Evolutionary conservation across 2,329 filamentous ascomycete genomes (phyloP).

Genomic region (Colletotrichum musae): DNA sequence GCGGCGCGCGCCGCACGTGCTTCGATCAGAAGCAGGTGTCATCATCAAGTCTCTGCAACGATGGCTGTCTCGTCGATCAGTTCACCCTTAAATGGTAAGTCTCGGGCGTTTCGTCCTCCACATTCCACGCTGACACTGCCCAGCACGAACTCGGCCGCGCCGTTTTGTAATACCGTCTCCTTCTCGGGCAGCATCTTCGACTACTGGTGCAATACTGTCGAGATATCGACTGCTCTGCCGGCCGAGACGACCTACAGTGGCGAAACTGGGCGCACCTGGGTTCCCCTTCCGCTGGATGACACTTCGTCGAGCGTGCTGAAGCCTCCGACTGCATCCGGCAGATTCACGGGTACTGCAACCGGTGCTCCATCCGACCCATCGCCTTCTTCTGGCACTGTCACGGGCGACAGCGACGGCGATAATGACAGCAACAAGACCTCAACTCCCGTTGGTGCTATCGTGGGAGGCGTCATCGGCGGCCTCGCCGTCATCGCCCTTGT

Average conservation of each 20-base stretch:
- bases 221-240: slow-evolving; percentile 51
- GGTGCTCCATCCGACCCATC: slow-evolving; percentile 7
- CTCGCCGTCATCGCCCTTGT: slow-evolving; percentile 51
- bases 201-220: slow-evolving; percentile 59
- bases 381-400: slow-evolving; percentile 16
- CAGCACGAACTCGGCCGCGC: slow-evolving; percentile 53
- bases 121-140: slow-evolving; percentile 41
- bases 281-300: slow-evolving; percentile 33
- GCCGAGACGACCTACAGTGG: slow-evolving; percentile 59
- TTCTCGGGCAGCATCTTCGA: slow-evolving; percentile 59
- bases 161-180: slow-evolving; percentile 62
- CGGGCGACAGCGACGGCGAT: slow-evolving; percentile 27
- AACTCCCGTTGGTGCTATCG: slow-evolving; percentile 53
- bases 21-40: slow-evolving; percentile 55
- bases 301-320: slow-evolving; percentile 4
- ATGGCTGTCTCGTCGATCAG: slow-evolving; percentile 56
- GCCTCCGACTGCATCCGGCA: slow-evolving; percentile 11
- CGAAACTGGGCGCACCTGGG: slow-evolving; percentile 51
- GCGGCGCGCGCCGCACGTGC: slow-evolving; percentile 55
- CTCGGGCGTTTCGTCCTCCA: not conserved
- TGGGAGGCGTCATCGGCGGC: slow-evolving; percentile 56
- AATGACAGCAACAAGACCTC: slow-evolving; percentile 24
- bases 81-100: slow-evolving; percentile 63
- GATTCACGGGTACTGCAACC: slow-evolving; percentile 2
- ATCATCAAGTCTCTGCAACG: slow-evolving; percentile 55